phyloP scores from a whole-genome alignment of 2,329 filamentous ascomycete species.

The Aureobasidium sp. region DNA sequence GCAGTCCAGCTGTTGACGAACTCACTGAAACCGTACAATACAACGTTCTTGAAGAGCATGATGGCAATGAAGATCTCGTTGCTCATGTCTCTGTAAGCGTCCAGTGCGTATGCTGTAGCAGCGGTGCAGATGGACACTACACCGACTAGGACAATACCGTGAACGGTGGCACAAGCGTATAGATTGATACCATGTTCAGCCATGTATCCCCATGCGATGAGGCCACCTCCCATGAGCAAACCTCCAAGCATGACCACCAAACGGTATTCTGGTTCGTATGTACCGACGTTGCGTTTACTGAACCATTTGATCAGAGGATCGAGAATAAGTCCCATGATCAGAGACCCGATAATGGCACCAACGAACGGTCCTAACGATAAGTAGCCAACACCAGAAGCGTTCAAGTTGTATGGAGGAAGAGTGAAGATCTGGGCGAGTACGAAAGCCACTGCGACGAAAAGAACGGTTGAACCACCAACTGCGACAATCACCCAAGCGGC shows the following conservation, averaged over 20 bases:
- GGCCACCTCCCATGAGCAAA: slow-evolving; percentile 25
- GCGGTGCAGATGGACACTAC: slow-evolving; percentile 27
- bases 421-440: slow-evolving; percentile 43
- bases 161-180: slow-evolving; percentile 20
- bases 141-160: slow-evolving; percentile 22
- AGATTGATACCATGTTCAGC: slow-evolving; percentile 18
- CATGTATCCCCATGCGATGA: slow-evolving; percentile 28
- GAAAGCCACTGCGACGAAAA: slow-evolving; percentile 38
- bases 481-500: slow-evolving; percentile 46
- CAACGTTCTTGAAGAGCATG: slow-evolving; percentile 40
- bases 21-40: slow-evolving; percentile 38
- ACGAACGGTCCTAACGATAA: slow-evolving; percentile 36
- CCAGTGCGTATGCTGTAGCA: slow-evolving; percentile 32
- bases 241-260: slow-evolving; percentile 29
- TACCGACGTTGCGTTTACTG: slow-evolving; percentile 43
- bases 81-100: slow-evolving; percentile 35
- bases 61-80: slow-evolving; percentile 38
- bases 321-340: slow-evolving; percentile 28
- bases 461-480: slow-evolving; percentile 36
- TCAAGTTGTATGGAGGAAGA: slow-evolving; percentile 40
- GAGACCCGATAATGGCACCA: slow-evolving; percentile 32
- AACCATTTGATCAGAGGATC: slow-evolving; percentile 37
- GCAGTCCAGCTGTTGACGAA: slow-evolving; percentile 39
- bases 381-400: slow-evolving; percentile 37
- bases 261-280: slow-evolving; percentile 50